phyloP scores from a whole-genome alignment of 345 rosid species.

The Ricinus communis region DNA sequence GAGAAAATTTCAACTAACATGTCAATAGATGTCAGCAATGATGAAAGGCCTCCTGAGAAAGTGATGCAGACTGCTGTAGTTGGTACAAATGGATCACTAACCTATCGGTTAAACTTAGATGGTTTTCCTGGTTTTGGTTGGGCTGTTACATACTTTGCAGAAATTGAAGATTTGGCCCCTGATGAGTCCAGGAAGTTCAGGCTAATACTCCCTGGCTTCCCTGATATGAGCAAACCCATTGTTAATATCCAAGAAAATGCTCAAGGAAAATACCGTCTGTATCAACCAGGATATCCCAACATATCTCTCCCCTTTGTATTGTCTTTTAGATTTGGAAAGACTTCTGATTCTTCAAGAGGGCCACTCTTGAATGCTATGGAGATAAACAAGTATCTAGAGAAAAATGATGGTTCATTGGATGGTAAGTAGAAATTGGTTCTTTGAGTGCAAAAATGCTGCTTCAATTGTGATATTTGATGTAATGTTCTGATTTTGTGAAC shows the following conservation, averaged over 20 bases:
- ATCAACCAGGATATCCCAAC: constrained; percentile 85
- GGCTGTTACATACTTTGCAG: constrained; percentile 87
- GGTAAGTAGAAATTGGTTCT: constrained; percentile 45
- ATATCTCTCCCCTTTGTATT: constrained; percentile 79
- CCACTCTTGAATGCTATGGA: constrained; percentile 97
- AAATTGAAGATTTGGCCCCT: constrained; percentile 72
- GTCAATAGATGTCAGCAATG: constrained; percentile 45
- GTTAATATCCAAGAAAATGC: constrained; percentile 93
- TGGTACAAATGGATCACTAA: constrained; percentile 83
- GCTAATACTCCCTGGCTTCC: constrained; percentile 65
- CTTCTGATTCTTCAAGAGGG: constrained; percentile 82
- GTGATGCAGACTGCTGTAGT: constrained; percentile 99
- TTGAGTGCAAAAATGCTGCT: background rate
- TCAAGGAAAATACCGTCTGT: constrained; percentile 66
- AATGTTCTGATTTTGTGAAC: constrained; percentile 8
- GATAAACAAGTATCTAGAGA: constrained; percentile 68
- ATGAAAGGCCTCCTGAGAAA: constrained; percentile 75
- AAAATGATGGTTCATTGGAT: constrained; percentile 71
- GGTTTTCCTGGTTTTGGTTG: constrained; percentile 95
- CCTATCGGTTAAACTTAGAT: constrained; percentile 84
- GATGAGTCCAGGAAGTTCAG: constrained; percentile 85
- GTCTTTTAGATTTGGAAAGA: constrained; percentile 70
- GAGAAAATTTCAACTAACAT: constrained; percentile 57
- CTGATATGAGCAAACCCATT: constrained; percentile 71
- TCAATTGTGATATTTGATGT: constrained; percentile 1